phyloP scores from a whole-genome alignment of 2,329 filamentous ascomycete species.

The Chaetomium olivaceum region DNA sequence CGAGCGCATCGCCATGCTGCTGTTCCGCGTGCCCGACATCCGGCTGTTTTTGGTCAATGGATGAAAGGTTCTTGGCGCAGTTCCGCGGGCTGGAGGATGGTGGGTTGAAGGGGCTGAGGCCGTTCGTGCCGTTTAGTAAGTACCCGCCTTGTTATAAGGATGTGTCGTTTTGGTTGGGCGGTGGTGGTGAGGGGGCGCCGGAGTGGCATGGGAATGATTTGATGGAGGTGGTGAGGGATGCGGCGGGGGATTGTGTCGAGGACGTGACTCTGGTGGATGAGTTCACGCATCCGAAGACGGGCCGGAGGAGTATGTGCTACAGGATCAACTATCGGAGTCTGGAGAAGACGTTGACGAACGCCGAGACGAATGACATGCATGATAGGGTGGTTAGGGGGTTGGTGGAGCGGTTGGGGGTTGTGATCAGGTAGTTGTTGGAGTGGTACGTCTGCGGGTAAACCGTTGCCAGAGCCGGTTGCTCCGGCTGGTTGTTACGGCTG shows the following conservation, averaged over 20 bases:
- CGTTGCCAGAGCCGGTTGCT: not conserved
- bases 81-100: conserved; percentile 66
- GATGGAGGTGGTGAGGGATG: conserved; percentile 88
- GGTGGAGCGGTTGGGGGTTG: conserved; percentile 72
- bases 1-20: conserved; percentile 94
- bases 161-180: conserved; percentile 84
- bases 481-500: not conserved
- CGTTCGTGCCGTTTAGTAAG: conserved; percentile 87
- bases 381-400: conserved; percentile 64
- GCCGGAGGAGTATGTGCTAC: conserved; percentile 83
- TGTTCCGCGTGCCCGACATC: conserved; percentile 95
- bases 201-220: conserved; percentile 92
- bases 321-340: conserved; percentile 90
- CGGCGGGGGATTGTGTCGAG: conserved; percentile 82
- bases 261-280: conserved; percentile 82
- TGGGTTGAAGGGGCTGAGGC: conserved; percentile 49
- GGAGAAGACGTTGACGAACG: conserved; percentile 84
- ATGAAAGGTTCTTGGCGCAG: conserved; percentile 81
- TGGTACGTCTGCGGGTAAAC: not conserved
- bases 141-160: conserved; percentile 88
- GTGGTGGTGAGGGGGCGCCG: conserved; percentile 43
- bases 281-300: conserved; percentile 85
- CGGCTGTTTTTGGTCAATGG: conserved; percentile 94
- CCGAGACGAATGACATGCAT: conserved; percentile 77
- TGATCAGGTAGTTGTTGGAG: conserved; percentile 60